A percentile compares a stretch with the other conserved stretches of the same genome.
These are phyloP conservation scores for Daldinia childiae DNA, from an alignment of 495 filamentous ascomycete genomes.

Conservation along the genomic window DNA sequence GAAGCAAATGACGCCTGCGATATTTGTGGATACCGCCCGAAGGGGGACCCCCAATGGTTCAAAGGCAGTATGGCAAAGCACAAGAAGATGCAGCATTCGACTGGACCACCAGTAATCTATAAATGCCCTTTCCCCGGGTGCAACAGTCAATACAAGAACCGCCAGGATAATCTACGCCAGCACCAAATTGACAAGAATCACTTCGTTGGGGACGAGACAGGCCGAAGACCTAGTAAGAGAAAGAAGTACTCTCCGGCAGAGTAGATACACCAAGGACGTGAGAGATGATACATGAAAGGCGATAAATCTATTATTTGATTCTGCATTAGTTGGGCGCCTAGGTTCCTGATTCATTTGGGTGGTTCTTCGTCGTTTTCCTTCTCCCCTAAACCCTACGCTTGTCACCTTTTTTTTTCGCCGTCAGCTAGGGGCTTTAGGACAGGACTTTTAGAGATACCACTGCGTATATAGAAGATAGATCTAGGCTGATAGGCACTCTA, in stretches of 20 bases:
- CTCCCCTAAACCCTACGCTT: neutral
- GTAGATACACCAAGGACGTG: slow-evolving; percentile 1
- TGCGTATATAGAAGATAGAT: slow-evolving; percentile 33
- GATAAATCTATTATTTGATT: slow-evolving; percentile 16
- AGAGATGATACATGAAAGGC: neutral
- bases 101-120: slow-evolving; percentile 55
- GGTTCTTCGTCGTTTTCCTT: slow-evolving; percentile 13
- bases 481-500: slow-evolving; percentile 5
- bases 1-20: slow-evolving; percentile 56
- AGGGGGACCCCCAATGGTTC: slow-evolving; percentile 63
- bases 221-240: slow-evolving; percentile 54
- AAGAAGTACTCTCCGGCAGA: slow-evolving; percentile 47
- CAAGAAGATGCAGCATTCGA: slow-evolving; percentile 59
- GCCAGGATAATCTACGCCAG: slow-evolving; percentile 59
- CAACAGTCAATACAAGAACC: slow-evolving; percentile 60
- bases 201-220: slow-evolving; percentile 52
- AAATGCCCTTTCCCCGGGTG: slow-evolving; percentile 59
- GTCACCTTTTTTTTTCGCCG: neutral
- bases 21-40: slow-evolving; percentile 60
- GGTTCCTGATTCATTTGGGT: slow-evolving; percentile 10
- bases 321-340: slow-evolving; percentile 37
- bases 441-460: slow-evolving; percentile 35
- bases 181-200: slow-evolving; percentile 62
- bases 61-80: slow-evolving; percentile 64
- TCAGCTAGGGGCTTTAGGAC: slow-evolving; percentile 18